Conservation (phyloP, 768 basidiomycete species). For the Phylloporus sp. region DNA sequence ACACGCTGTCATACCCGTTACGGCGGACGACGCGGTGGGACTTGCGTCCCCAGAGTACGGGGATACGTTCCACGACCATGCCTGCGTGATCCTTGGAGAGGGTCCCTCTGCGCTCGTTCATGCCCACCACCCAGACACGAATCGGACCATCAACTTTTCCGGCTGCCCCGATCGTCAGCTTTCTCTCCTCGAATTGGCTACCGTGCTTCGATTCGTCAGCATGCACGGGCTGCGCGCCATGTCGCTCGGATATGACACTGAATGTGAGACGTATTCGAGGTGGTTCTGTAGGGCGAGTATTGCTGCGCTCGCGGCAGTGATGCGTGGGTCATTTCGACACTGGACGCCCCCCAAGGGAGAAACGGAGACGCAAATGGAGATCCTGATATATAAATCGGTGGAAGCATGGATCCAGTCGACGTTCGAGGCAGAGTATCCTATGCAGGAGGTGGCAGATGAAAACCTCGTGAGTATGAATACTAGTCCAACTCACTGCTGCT, state of each 20-base stretch:
- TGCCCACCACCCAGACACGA: background rate
- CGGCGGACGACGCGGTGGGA: background rate
- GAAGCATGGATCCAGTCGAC: conserved; percentile 5
- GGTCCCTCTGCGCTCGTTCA: conserved; percentile 2
- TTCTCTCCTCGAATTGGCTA: conserved; percentile 11
- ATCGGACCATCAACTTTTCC: background rate
- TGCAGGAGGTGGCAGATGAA: background rate
- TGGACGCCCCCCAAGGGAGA: background rate
- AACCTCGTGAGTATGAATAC: conserved; percentile 4
- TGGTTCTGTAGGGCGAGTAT: conserved; percentile 10
- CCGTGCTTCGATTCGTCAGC: conserved; percentile 8
- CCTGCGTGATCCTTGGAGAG: conserved; percentile 8
- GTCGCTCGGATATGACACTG: conserved; percentile 6
- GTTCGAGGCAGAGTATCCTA: conserved; percentile 7
- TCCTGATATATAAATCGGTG: conserved; percentile 1
- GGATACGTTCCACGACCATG: conserved; percentile 10
- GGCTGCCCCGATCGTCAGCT: conserved; percentile 2
- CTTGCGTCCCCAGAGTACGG: background rate
- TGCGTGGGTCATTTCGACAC: background rate
- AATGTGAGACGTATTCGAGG: conserved; percentile 10
- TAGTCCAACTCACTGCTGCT: no score
- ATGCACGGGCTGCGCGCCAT: background rate
- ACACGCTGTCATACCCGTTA: conserved; percentile 10
- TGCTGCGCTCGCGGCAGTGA: background rate
- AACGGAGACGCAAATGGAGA: background rate